Conservation (phyloP, 2,329 filamentous ascomycete genomes). For the Dothidotthia symphoricarpi region DNA sequence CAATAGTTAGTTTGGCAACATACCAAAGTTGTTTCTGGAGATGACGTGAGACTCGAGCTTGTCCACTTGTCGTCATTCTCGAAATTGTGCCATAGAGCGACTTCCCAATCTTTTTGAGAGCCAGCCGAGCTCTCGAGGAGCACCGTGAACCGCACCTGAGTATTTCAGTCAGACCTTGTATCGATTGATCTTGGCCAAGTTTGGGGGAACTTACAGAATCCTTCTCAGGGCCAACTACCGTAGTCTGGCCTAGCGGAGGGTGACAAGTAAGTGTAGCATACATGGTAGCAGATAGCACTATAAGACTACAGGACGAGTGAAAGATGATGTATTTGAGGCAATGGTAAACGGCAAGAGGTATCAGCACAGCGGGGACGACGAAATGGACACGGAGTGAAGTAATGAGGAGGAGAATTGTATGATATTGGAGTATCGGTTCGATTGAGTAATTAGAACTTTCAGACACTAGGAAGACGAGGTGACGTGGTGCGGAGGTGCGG, state of each 20-base stretch:
- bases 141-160: conserved; percentile 61
- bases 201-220: conserved; percentile 34
- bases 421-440: background rate
- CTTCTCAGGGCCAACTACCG: conserved; percentile 52
- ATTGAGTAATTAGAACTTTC: background rate
- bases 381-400: too few species aligned
- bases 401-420: too few species aligned
- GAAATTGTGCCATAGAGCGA: conserved; percentile 72
- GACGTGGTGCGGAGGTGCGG: conserved; percentile 11
- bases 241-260: conserved; percentile 75
- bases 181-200: background rate
- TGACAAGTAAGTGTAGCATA: conserved; percentile 60
- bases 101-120: conserved; percentile 63
- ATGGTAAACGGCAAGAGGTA: background rate
- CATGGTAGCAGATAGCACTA: conserved; percentile 30
- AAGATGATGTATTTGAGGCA: background rate
- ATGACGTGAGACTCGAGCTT: conserved; percentile 56
- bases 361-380: too few species aligned
- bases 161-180: conserved; percentile 11
- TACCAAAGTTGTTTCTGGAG: conserved; percentile 29
- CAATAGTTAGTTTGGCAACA: background rate
- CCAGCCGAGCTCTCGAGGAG: conserved; percentile 64
- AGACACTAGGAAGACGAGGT: background rate
- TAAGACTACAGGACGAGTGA: background rate
- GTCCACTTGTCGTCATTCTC: conserved; percentile 56